phyloP scores from a whole-genome alignment of 2,329 filamentous ascomycete species.

The Penicillium concentricum region DNA sequence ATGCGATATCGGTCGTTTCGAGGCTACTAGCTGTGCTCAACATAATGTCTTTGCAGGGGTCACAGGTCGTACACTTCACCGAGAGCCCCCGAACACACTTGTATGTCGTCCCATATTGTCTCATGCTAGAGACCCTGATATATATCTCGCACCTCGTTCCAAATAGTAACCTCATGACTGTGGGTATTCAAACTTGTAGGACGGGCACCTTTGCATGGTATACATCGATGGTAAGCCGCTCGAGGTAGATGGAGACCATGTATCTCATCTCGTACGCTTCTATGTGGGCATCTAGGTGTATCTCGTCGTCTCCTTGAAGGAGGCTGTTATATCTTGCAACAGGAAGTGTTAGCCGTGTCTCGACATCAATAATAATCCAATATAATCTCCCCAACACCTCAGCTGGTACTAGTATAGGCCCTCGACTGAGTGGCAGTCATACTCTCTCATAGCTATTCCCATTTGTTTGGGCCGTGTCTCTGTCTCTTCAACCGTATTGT shows the following conservation, averaged over 20 bases:
- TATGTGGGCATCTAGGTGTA: neutral
- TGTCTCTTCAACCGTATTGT: neutral
- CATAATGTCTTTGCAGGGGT: neutral
- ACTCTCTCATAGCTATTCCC: neutral
- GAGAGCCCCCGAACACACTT: neutral
- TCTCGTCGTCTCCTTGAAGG: neutral
- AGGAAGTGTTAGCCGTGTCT: neutral
- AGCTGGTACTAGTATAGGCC: neutral
- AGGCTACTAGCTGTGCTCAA: neutral
- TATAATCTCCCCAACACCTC: no score
- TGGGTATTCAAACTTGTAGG: neutral
- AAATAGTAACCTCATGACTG: neutral
- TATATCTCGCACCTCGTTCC: neutral
- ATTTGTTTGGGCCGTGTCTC: neutral
- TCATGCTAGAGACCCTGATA: neutral
- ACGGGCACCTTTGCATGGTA: no score
- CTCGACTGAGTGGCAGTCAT: neutral
- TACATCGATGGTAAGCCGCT: neutral
- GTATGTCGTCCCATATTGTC: neutral
- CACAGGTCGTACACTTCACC: neutral
- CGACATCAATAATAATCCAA: neutral
- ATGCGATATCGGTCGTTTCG: neutral
- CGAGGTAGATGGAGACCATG: neutral
- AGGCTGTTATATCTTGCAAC: neutral
- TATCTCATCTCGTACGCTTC: neutral